Conservation (phyloP, 495 filamentous ascomycete species). For the Pyrenula massariospora region DNA sequence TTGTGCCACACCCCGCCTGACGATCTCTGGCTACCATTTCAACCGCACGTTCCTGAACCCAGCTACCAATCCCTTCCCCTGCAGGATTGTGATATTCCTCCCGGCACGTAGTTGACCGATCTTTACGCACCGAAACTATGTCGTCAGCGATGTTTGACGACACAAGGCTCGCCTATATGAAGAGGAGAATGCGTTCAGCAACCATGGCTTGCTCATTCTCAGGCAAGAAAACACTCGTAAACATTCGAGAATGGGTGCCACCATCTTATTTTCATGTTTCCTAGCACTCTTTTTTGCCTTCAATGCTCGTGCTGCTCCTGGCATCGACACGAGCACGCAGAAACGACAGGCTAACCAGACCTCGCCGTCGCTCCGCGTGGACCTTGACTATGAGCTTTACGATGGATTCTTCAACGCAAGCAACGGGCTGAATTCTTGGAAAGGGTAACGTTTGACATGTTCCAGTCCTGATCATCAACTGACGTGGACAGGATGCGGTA, state of each 20-base stretch:
- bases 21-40: not conserved
- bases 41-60: not conserved
- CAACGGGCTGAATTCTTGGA: slow-evolving; percentile 12
- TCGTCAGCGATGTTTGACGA: too few species aligned
- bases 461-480: not conserved
- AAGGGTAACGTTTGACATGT: slow-evolving; percentile 8
- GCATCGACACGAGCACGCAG: not conserved
- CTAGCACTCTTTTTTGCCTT: not conserved
- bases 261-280: not conserved
- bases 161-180: too few species aligned
- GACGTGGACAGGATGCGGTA: slow-evolving; percentile 19
- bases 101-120: not conserved
- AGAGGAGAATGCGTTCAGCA: too few species aligned
- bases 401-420: slow-evolving; percentile 10
- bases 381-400: slow-evolving; percentile 13
- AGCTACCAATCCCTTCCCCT: not conserved
- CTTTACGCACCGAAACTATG: not conserved
- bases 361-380: slow-evolving; percentile 2
- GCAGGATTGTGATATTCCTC: not conserved
- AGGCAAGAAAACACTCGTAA: too few species aligned
- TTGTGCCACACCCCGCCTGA: not conserved
- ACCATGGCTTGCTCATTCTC: not conserved
- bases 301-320: not conserved
- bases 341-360: not conserved
- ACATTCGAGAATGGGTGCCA: not conserved